Conservation (phyloP, 805 yeast species). For the Clavispora fructus region DNA sequence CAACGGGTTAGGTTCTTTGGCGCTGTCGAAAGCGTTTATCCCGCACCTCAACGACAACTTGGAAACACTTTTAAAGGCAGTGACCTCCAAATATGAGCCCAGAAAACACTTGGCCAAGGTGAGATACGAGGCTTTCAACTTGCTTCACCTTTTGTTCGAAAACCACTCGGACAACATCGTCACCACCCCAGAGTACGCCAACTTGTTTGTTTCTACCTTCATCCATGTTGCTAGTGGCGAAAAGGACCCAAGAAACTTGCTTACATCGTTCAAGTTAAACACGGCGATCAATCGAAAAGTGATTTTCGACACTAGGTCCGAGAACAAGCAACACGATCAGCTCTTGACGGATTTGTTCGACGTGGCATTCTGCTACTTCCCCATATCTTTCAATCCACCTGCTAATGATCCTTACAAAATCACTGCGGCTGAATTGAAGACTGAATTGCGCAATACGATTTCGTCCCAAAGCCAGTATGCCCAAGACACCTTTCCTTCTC, state of each 20-base stretch:
- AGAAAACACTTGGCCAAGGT: constrained; percentile 55
- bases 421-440: constrained; percentile 66
- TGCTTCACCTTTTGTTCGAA: constrained; percentile 36
- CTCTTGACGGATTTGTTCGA: constrained; percentile 72
- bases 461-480: constrained; percentile 60
- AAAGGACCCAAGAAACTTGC: constrained; percentile 86
- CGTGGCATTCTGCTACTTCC: constrained; percentile 89
- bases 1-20: constrained; percentile 48
- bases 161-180: constrained; percentile 19
- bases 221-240: constrained; percentile 76
- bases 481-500: constrained; percentile 66
- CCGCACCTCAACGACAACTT: constrained; percentile 25
- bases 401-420: constrained; percentile 82
- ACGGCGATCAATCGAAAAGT: constrained; percentile 39
- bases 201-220: constrained; percentile 50
- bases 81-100: constrained; percentile 41
- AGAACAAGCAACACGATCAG: constrained; percentile 30
- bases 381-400: constrained; percentile 92
- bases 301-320: constrained; percentile 17
- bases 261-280: constrained; percentile 62
- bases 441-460: constrained; percentile 55
- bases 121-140: constrained; percentile 53
- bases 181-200: constrained; percentile 20
- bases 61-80: constrained; percentile 29
- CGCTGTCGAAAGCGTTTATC: constrained; percentile 46